Percentiles rank a stretch among this genome's conserved stretches.
Evolutionary conservation across 2,329 filamentous ascomycete species (phyloP).

Genomic region (Biscogniauxia marginata): DNA sequence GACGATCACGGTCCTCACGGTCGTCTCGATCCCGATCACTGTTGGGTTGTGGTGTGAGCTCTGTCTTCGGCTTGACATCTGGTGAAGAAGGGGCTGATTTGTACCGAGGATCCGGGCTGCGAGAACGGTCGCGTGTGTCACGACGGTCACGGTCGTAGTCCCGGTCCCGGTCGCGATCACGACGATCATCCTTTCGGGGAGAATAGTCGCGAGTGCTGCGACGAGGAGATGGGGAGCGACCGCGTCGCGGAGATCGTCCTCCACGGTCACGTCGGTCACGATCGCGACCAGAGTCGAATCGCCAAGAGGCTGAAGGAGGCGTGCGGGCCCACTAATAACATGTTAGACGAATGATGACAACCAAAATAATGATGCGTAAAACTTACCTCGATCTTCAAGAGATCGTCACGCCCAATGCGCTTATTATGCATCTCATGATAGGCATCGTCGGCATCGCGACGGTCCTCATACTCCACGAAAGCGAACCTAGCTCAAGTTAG

Average conservation of each 20-base stretch:
- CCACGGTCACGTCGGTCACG: conserved; percentile 38
- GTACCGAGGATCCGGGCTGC: conserved; percentile 58
- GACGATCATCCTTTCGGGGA: conserved; percentile 83
- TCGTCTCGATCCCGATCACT: conserved; percentile 61
- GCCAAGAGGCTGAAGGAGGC: conserved; percentile 96
- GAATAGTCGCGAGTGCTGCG: conserved; percentile 77
- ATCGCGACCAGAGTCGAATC: conserved; percentile 89
- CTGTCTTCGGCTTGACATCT: conserved; percentile 1
- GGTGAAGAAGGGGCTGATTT: conserved; percentile 7
- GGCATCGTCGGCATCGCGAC: conserved; percentile 95
- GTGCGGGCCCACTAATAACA: conserved; percentile 88
- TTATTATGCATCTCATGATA: conserved; percentile 99
- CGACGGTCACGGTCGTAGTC: conserved; percentile 52
- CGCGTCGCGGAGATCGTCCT: conserved; percentile 62
- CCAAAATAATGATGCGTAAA: not conserved
- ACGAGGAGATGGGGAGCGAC: conserved; percentile 76
- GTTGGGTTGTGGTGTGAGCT: conserved; percentile 8
- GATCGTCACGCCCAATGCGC: conserved; percentile 90
- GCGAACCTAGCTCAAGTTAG: conserved; percentile 65
- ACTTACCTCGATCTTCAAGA: conserved; percentile 94
- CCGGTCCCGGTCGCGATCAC: conserved; percentile 70
- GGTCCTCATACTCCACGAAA: conserved; percentile 98
- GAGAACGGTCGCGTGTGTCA: conserved; percentile 63
- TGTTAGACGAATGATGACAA: conserved; percentile 12
- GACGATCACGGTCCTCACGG: conserved; percentile 69